These are phyloP conservation scores for Venturia effusa DNA, from an alignment of 2,329 filamentous ascomycete species.

Conservation along the genomic window DNA sequence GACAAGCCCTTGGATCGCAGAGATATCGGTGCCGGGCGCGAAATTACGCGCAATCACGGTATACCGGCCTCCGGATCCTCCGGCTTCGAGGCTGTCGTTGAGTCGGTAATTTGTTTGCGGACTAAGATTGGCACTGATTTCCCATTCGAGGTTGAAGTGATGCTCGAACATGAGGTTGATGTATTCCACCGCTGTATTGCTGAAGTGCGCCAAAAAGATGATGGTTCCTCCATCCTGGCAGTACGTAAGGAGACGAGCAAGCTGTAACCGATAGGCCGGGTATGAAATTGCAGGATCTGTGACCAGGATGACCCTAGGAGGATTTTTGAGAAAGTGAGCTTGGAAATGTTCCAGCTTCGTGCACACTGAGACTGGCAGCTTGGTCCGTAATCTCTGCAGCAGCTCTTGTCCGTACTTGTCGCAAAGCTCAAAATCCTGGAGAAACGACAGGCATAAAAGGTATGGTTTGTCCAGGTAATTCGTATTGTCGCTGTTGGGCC, in stretches of 20 bases:
- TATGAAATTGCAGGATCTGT: conserved; percentile 7
- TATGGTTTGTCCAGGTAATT: conserved; percentile 12
- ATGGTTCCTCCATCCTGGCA: conserved; percentile 10
- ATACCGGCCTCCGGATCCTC: conserved; percentile 7
- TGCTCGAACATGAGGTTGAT: conserved; percentile 9
- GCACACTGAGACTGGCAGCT: conserved; percentile 9
- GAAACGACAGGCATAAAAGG: conserved; percentile 6
- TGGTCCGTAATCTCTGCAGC: conserved; percentile 7
- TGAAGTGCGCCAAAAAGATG: conserved; percentile 10
- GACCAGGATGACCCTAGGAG: conserved; percentile 9
- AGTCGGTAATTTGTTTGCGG: conserved; percentile 1
- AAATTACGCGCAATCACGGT: conserved; percentile 10
- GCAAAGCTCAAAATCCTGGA: conserved; percentile 5
- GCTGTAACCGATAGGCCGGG: conserved; percentile 9
- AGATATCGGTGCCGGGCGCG: conserved; percentile 8
- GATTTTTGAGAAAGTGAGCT: conserved; percentile 5
- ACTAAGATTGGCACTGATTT: background rate
- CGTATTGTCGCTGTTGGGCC: conserved; percentile 6
- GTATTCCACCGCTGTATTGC: conserved; percentile 6
- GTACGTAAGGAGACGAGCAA: conserved; percentile 11
- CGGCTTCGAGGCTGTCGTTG: conserved; percentile 9
- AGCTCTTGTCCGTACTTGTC: conserved; percentile 5
- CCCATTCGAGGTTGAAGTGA: conserved; percentile 10
- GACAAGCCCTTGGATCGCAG: conserved; percentile 5
- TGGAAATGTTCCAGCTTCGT: conserved; percentile 5